phyloP scores from a whole-genome alignment of 2,329 filamentous ascomycete species.

The Diaporthe batatas region DNA sequence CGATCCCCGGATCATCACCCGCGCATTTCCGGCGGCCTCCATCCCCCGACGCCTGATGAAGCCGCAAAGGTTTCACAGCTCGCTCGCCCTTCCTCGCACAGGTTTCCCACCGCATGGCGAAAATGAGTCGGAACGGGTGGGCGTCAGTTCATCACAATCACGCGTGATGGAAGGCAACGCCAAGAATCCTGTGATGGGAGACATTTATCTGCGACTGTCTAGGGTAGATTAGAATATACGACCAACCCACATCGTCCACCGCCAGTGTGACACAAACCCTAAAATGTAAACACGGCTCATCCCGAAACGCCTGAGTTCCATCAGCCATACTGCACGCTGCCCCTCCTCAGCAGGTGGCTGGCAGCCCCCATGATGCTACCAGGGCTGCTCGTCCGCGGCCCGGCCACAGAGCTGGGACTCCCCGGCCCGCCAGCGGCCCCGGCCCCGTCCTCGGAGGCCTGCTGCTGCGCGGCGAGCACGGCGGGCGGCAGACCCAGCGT shows the following conservation, averaged over 20 bases:
- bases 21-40: background rate
- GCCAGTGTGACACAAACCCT: background rate
- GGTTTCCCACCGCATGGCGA: slow-evolving; percentile 26
- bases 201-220: background rate
- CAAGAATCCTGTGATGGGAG: background rate
- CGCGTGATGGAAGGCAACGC: too few relatives aligned
- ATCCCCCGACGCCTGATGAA: slow-evolving; percentile 13
- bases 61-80: slow-evolving; percentile 28
- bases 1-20: background rate
- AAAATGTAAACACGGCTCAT: background rate
- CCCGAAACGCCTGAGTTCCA: slow-evolving; percentile 33
- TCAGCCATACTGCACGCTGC: slow-evolving; percentile 60
- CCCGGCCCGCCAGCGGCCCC: slow-evolving; percentile 36
- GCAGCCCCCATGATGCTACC: slow-evolving; percentile 52
- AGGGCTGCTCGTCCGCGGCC: slow-evolving; percentile 57
- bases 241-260: background rate
- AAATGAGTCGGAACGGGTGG: background rate
- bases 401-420: slow-evolving; percentile 41
- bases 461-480: slow-evolving; percentile 56
- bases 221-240: slow-evolving; percentile 1
- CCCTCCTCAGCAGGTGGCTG: slow-evolving; percentile 59
- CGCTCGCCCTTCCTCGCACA: slow-evolving; percentile 35
- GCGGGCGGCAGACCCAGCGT: slow-evolving; percentile 69
- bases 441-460: slow-evolving; percentile 26
- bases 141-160: background rate